Conservation (phyloP, 1,139 yeast genomes). For the Blastobotrys niveus region DNA sequence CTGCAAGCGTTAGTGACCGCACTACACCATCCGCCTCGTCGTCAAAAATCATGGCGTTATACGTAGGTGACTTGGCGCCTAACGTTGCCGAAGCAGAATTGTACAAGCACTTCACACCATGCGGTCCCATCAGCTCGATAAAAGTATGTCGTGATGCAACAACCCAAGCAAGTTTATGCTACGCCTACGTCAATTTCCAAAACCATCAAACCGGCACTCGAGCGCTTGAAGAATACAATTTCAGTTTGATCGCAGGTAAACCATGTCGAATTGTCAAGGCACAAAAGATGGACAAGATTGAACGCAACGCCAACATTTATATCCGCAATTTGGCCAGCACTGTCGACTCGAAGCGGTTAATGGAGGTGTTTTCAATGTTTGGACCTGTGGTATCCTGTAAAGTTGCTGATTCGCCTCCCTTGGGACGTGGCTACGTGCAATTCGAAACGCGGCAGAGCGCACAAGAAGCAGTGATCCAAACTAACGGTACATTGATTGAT, state of each 20-base stretch:
- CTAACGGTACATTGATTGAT: conserved; percentile 79
- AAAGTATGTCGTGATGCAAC: conserved; percentile 41
- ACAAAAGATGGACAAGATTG: conserved; percentile 24
- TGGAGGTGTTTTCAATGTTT: conserved; percentile 79
- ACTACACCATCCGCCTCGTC: too few species aligned
- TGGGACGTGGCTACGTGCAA: conserved; percentile 88
- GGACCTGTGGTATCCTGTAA: conserved; percentile 82
- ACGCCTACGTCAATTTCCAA: conserved; percentile 48
- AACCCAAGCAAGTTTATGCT: conserved; percentile 42
- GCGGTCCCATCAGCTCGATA: conserved; percentile 41
- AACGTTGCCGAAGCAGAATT: conserved; percentile 39
- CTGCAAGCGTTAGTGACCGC: too few species aligned
- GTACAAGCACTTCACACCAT: conserved; percentile 35
- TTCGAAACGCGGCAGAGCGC: conserved; percentile 82
- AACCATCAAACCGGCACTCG: conserved; percentile 35
- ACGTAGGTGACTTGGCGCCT: conserved; percentile 45
- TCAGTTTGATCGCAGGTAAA: conserved; percentile 36
- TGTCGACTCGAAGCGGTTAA: conserved; percentile 81
- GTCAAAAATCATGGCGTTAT: conserved; percentile 26
- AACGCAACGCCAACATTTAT: conserved; percentile 18
- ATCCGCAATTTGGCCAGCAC: conserved; percentile 61
- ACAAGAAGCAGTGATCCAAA: conserved; percentile 75
- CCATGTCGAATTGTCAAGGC: conserved; percentile 52
- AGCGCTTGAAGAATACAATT: conserved; percentile 44
- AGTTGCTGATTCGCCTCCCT: conserved; percentile 67